A percentile compares a stretch with the other conserved stretches of the same genome.
Evolutionary conservation across 129 eudicot genomes (phyloP).

Genomic region (Saposhnikovia divaricata): DNA sequence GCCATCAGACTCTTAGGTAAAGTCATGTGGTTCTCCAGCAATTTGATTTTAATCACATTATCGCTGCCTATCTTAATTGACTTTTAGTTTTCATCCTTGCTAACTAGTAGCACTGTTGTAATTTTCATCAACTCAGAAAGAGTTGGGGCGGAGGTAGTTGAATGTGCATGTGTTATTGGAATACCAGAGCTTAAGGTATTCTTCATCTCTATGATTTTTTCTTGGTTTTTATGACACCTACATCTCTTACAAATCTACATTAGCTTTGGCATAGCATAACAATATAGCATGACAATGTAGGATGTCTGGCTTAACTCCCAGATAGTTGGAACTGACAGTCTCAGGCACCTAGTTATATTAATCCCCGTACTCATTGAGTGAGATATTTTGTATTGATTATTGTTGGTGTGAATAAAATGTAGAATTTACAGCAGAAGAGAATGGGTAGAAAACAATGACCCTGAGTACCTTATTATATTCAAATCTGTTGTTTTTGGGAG

Average conservation of each 20-base stretch:
- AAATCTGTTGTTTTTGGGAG: not conserved
- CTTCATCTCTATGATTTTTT: not conserved
- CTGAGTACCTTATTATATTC: not conserved
- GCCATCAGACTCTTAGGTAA: conserved; percentile 85
- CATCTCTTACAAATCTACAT: not conserved
- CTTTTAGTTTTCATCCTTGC: not conserved
- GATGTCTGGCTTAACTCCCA: not conserved
- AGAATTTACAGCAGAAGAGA: not conserved
- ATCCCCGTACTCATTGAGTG: not conserved
- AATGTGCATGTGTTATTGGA: conserved; percentile 58
- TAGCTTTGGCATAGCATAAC: not conserved
- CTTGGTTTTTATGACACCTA: not conserved
- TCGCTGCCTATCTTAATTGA: not conserved
- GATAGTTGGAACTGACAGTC: not conserved
- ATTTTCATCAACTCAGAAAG: conserved; percentile 27
- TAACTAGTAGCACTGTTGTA: not conserved
- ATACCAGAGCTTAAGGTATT: conserved; percentile 46
- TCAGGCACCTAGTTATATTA: not conserved
- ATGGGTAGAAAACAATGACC: not conserved
- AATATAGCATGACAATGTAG: not conserved
- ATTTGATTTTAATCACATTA: not conserved
- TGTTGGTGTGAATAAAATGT: not conserved
- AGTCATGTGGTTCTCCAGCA: not conserved
- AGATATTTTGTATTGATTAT: not conserved
- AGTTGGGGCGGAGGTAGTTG: conserved; percentile 45